Conservation (phyloP, 441 rosid species). For the Capsella rubella region DNA sequence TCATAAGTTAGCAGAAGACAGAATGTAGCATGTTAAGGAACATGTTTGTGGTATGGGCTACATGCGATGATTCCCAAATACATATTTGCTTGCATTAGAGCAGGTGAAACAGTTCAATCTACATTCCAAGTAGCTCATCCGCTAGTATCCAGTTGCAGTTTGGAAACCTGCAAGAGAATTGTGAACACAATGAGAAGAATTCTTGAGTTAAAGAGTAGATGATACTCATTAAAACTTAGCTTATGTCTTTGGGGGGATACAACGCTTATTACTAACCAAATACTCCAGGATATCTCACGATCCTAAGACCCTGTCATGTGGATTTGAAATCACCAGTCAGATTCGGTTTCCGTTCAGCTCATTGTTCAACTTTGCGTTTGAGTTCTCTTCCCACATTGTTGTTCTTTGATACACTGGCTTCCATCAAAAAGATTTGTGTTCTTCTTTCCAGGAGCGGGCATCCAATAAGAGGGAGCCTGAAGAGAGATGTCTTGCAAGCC, state of each 20-base stretch:
- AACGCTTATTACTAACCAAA: conserved; percentile 54
- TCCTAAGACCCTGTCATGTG: conserved; percentile 44
- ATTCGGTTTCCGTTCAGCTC: conserved; percentile 49
- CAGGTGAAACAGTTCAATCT: conserved; percentile 49
- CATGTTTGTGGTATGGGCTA: conserved; percentile 27
- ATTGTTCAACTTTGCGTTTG: conserved; percentile 46
- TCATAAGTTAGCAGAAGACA: conserved; percentile 34
- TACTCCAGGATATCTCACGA: conserved; percentile 45
- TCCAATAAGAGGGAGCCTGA: conserved; percentile 57
- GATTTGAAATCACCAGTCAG: conserved; percentile 50
- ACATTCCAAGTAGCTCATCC: conserved; percentile 53
- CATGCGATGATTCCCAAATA: conserved; percentile 55
- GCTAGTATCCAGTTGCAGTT: conserved; percentile 53
- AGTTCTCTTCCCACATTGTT: conserved; percentile 53
- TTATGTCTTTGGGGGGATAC: neutral
- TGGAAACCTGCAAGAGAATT: conserved; percentile 52
- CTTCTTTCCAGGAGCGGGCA: conserved; percentile 57
- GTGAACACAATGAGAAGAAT: conserved; percentile 1
- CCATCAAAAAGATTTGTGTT: conserved; percentile 21
- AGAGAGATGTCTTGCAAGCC: conserved; percentile 52
- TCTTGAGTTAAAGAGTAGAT: neutral
- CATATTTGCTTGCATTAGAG: conserved; percentile 49
- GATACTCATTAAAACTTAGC: neutral
- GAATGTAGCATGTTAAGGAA: conserved; percentile 18
- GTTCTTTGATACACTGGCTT: conserved; percentile 46